phyloP scores from a whole-genome alignment of 768 basidiomycete genomes.

The Pleurotus giganteus region DNA sequence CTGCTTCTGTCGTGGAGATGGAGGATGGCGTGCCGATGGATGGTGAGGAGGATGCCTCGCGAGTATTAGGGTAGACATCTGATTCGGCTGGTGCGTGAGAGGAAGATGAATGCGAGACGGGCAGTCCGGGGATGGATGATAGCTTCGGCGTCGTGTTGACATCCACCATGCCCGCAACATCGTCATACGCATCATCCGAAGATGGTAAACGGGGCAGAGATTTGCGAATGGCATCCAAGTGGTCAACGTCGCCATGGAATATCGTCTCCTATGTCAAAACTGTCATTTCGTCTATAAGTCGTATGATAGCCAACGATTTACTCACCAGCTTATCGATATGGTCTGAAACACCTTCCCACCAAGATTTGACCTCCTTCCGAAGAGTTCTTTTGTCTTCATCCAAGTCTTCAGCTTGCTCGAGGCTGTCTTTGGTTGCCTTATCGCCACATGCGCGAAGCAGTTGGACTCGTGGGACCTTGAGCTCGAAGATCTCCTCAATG shows the following conservation, averaged over 20 bases:
- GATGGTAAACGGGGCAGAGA: conserved; percentile 61
- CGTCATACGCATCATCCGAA: conserved; percentile 49
- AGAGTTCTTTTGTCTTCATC: conserved; percentile 47
- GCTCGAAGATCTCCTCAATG: conserved; percentile 51
- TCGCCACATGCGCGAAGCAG: conserved; percentile 32
- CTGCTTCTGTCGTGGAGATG: conserved; percentile 13
- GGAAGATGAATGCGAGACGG: background rate
- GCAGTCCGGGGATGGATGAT: conserved; percentile 17
- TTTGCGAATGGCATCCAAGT: conserved; percentile 35
- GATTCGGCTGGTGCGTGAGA: conserved; percentile 10
- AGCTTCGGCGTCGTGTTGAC: conserved; percentile 12
- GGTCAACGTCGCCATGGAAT: conserved; percentile 28
- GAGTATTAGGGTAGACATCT: background rate
- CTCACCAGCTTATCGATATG: conserved; percentile 60
- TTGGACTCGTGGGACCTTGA: conserved; percentile 60
- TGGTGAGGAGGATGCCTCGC: background rate
- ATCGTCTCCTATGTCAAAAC: conserved; percentile 39
- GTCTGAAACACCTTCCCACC: conserved; percentile 66
- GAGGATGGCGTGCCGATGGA: conserved; percentile 4
- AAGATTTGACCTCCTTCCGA: conserved; percentile 57
- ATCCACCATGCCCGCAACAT: conserved; percentile 3
- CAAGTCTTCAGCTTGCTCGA: conserved; percentile 15
- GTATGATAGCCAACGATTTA: conserved; percentile 3
- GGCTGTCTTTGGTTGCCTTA: conserved; percentile 4
- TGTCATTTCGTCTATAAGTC: background rate